Evolutionary conservation across 2,329 filamentous ascomycete species (phyloP).

Genomic region (Trichoderma sp.): DNA sequence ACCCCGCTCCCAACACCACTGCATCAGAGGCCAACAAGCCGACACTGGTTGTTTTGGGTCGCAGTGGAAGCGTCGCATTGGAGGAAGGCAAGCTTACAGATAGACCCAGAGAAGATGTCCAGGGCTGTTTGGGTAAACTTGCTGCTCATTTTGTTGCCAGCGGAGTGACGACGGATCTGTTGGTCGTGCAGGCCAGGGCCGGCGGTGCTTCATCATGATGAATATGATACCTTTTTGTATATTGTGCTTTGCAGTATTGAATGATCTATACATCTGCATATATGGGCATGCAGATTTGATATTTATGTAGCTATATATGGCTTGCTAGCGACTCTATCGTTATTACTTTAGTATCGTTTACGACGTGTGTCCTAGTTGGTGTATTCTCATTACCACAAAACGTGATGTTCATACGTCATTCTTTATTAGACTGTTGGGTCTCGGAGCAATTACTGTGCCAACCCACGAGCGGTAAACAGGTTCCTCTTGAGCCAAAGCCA

Average conservation of each 20-base stretch:
- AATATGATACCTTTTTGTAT: slow-evolving; percentile 1
- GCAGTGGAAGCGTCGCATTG: slow-evolving; percentile 26
- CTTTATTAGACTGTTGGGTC: neutral
- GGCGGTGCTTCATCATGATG: slow-evolving; percentile 4
- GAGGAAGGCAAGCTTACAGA: slow-evolving; percentile 31
- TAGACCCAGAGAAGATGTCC: slow-evolving; percentile 28
- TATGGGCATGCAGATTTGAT: slow-evolving; percentile 4
- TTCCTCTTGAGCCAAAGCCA: neutral
- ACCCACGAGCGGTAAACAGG: slow-evolving; percentile 34
- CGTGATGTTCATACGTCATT: neutral
- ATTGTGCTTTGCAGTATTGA: neutral
- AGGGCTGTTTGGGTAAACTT: slow-evolving; percentile 31
- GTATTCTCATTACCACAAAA: neutral
- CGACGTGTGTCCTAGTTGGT: neutral
- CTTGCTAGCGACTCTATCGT: neutral
- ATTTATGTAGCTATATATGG: neutral
- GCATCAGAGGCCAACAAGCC: slow-evolving; percentile 23
- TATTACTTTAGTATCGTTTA: neutral
- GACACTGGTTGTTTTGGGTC: slow-evolving; percentile 32
- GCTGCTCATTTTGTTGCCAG: slow-evolving; percentile 31
- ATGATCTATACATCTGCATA: neutral
- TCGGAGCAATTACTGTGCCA: slow-evolving; percentile 26
- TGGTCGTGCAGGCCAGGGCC: slow-evolving; percentile 38
- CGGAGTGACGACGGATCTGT: slow-evolving; percentile 31
- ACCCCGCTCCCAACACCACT: slow-evolving; percentile 22